phyloP scores from a whole-genome alignment of 2,329 filamentous ascomycete species.

The Aspergillus quadrilineatus region DNA sequence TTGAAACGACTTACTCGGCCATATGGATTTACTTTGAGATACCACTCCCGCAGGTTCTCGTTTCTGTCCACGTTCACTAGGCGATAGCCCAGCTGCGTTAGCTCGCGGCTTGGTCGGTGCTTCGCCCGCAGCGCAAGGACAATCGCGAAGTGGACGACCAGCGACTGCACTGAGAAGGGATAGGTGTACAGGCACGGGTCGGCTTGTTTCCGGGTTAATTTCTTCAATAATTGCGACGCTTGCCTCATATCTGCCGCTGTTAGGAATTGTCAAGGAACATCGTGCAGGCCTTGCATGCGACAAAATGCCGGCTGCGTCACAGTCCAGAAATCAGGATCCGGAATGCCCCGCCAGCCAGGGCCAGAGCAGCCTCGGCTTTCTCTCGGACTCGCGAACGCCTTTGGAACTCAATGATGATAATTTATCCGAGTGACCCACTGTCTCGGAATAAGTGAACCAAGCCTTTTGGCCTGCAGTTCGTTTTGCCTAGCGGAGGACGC shows the following conservation, averaged over 20 bases:
- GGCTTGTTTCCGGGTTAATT: neutral
- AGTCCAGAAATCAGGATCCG: neutral
- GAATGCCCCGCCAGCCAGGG: neutral
- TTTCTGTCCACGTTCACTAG: constrained; percentile 13
- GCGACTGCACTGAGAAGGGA: constrained; percentile 11
- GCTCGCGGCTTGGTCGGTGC: constrained; percentile 5
- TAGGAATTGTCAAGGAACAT: neutral
- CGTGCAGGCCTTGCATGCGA: neutral
- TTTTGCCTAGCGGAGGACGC: neutral
- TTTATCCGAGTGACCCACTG: constrained; percentile 3
- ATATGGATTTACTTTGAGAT: constrained; percentile 10
- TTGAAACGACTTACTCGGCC: constrained; percentile 5
- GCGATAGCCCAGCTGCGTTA: constrained; percentile 7
- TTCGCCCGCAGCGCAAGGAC: constrained; percentile 12
- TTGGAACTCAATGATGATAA: neutral
- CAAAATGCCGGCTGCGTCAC: neutral
- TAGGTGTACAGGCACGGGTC: constrained; percentile 14
- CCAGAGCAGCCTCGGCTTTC: neutral
- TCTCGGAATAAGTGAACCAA: constrained; percentile 4
- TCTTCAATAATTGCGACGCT: neutral
- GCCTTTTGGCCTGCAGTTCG: neutral
- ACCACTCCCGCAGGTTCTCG: constrained; percentile 13
- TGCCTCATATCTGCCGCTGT: neutral
- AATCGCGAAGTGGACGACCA: constrained; percentile 15
- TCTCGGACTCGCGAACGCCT: neutral